Conservation (phyloP, 345 rosid species). For the Lagerstroemia speciosa region DNA sequence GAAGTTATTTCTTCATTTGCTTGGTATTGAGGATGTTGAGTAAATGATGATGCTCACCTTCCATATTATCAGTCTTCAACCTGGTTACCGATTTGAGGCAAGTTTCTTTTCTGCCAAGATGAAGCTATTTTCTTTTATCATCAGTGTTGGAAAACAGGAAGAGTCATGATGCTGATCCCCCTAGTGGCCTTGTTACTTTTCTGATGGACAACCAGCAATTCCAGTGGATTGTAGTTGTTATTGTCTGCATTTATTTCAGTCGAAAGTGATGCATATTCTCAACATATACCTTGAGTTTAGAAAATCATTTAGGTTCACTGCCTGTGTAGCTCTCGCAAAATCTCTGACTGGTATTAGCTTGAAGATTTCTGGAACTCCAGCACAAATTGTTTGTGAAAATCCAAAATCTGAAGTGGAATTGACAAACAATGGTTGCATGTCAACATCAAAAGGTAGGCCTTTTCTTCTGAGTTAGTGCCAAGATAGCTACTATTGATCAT, state of each 20-base stretch:
- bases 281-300: not conserved
- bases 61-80: not conserved
- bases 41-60: not conserved
- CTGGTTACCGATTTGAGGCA: not conserved
- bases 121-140: not conserved
- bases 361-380: slow-evolving; percentile 23
- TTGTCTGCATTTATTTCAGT: not conserved
- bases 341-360: slow-evolving; percentile 25
- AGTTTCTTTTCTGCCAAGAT: slow-evolving; percentile 6
- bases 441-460: slow-evolving; percentile 39
- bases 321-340: slow-evolving; percentile 36
- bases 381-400: slow-evolving; percentile 18
- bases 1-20: not conserved
- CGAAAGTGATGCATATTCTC: not conserved
- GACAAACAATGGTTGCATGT: slow-evolving; percentile 22
- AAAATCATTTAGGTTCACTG: slow-evolving; percentile 1
- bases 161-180: no score
- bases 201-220: not conserved
- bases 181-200: no score
- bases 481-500: no score
- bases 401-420: slow-evolving; percentile 27
- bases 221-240: not conserved
- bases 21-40: not conserved
- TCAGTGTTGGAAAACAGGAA: not conserved
- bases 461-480: not conserved